These are phyloP conservation scores for Trichoderma afroharzianum DNA, from an alignment of 2,329 filamentous ascomycete species.

Conservation along the genomic window DNA sequence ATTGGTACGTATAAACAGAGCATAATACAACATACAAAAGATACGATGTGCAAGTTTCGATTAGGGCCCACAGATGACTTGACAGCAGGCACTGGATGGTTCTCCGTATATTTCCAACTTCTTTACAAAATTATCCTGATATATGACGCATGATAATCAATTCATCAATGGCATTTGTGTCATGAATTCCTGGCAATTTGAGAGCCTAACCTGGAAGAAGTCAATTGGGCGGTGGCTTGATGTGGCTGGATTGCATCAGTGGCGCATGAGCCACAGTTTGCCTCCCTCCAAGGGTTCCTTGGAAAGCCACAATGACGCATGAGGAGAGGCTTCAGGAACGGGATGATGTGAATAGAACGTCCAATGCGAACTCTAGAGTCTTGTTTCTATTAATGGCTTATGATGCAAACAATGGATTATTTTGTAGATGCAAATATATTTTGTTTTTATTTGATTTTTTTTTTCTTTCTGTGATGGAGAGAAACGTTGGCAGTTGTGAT, in stretches of 20 bases:
- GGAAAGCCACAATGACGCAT: constrained; percentile 11
- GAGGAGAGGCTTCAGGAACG: background rate
- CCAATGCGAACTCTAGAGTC: background rate
- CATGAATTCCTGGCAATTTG: background rate
- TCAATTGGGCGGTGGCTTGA: background rate
- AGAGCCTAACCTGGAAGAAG: background rate
- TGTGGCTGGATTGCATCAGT: background rate
- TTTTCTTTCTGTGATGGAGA: background rate
- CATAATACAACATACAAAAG: background rate
- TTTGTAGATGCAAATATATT: background rate
- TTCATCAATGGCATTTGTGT: background rate
- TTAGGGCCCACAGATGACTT: too few relatives aligned
- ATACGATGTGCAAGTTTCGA: background rate
- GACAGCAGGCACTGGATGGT: too few relatives aligned
- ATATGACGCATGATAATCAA: background rate
- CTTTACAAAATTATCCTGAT: too few relatives aligned
- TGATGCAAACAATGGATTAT: background rate
- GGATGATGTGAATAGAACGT: background rate
- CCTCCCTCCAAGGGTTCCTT: background rate
- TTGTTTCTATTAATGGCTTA: background rate
- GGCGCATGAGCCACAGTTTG: background rate
- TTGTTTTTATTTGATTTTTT: too few relatives aligned
- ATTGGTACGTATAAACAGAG: background rate
- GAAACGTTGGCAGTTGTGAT: background rate
- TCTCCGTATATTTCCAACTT: too few relatives aligned